Percentiles rank a stretch among this genome's conserved stretches.
Evolutionary conservation across 2,329 filamentous ascomycete species (phyloP).

Genomic region (Pseudodiploospora longispora): DNA sequence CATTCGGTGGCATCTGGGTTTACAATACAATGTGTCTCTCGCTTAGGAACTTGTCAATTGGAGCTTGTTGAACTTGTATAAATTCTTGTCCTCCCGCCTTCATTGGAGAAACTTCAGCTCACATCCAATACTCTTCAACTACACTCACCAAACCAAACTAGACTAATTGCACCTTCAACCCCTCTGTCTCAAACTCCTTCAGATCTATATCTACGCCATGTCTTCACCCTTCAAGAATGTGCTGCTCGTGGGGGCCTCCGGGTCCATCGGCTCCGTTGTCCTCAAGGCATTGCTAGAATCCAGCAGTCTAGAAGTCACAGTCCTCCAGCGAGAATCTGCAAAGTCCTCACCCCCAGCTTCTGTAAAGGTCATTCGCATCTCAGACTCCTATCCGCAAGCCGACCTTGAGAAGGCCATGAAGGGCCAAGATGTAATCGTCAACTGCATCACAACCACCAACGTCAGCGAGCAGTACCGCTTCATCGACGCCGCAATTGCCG

Average conservation of each 20-base stretch:
- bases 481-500: slow-evolving; percentile 43
- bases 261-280: slow-evolving; percentile 1
- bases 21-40: too few relatives aligned
- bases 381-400: not conserved
- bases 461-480: slow-evolving; percentile 35
- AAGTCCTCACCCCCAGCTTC: not conserved
- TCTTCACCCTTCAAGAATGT: too few relatives aligned
- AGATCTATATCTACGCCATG: too few relatives aligned
- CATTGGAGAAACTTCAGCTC: too few relatives aligned
- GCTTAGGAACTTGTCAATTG: too few relatives aligned
- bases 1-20: too few relatives aligned
- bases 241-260: not conserved
- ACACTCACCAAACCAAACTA: too few relatives aligned
- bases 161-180: too few relatives aligned
- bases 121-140: too few relatives aligned
- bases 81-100: too few relatives aligned
- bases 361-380: not conserved
- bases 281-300: not conserved
- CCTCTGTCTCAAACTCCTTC: too few relatives aligned
- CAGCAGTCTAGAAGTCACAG: not conserved
- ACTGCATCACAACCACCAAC: slow-evolving; percentile 24
- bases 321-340: slow-evolving; percentile 1
- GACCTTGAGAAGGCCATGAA: slow-evolving; percentile 4
- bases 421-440: slow-evolving; percentile 23
- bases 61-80: too few relatives aligned